Evolutionary conservation across 305 asterid species (phyloP), one percentile per base, ranked within the genome.

Genomic region (Stenogyne calaminthoides): DNA sequence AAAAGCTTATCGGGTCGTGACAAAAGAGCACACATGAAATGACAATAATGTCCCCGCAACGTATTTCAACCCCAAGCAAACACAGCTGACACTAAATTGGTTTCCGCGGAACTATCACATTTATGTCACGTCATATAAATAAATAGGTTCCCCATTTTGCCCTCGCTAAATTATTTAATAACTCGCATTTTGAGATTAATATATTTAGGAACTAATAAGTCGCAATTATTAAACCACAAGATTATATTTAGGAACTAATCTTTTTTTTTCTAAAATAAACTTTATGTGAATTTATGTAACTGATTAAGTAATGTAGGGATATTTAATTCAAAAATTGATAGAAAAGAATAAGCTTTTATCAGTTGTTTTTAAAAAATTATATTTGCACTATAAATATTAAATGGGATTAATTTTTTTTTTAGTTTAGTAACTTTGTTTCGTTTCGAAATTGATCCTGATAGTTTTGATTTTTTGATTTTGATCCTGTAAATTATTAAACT

Each of bases 1-100:
- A 18, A 25, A 58, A 36, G 12, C 70, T 46, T 70, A 55, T 61
- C 27, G 11, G 14, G 18, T 14, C 69, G 57, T 61, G 82, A 80
- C 82, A 78, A 81, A 54, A 70, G 16, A 32, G 54, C 39, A 61
- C 47, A 11, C 27, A 1, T 46, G 60, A 74, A 80, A 76, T 71
- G 81, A 80, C 87, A 12, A 74, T 70, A 70, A 56, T 67, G 74
- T 37, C 87, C 83, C 76, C 15, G 7, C 7, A 7, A 40, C 67
- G 60, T 68, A 69, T 80, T 63, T 16, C 56, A 68, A 27, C 61
- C 74, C 71, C 62, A 72, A 42, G 54, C 77, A 59, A 58, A 25
- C n/a, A 64, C 49, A 68, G 62, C 81, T 59, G 60, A 72, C 61
- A 15, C 56, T 32, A n/a, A n/a, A 29, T 8, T 46, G 71, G 62